phyloP scores from a whole-genome alignment of 352 stramenopile species.

The Phytophthora quininea region DNA sequence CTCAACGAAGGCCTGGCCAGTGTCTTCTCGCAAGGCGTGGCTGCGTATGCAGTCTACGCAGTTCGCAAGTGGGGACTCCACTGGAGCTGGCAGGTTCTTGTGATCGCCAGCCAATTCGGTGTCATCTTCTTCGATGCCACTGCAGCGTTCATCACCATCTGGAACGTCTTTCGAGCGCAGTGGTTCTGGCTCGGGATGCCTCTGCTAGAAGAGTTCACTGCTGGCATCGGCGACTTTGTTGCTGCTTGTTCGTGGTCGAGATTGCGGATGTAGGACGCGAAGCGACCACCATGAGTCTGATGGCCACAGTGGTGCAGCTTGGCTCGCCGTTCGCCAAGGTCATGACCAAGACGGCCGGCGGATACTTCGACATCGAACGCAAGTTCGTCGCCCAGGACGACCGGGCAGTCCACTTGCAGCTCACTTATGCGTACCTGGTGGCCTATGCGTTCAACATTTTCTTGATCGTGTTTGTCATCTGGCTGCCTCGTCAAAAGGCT shows the following conservation, averaged over 20 bases:
- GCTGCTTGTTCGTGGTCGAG: constrained; percentile 57
- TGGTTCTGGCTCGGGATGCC: constrained; percentile 72
- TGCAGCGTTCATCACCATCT: constrained; percentile 66
- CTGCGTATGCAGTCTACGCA: constrained; percentile 48
- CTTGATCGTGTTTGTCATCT: constrained; percentile 50
- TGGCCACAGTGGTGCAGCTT: constrained; percentile 46
- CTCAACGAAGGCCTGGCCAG: constrained; percentile 59
- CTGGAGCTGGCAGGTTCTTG: constrained; percentile 59
- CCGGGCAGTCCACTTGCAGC: constrained; percentile 46
- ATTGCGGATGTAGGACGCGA: constrained; percentile 56
- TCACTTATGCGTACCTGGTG: constrained; percentile 63
- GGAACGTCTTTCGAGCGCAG: constrained; percentile 66
- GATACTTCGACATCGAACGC: constrained; percentile 58
- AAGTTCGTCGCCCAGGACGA: constrained; percentile 49
- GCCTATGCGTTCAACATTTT: constrained; percentile 58
- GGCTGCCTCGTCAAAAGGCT: constrained; percentile 57
- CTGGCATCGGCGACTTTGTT: constrained; percentile 53
- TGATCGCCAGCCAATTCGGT: constrained; percentile 45
- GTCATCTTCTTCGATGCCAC: constrained; percentile 55
- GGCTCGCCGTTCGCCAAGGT: constrained; percentile 56
- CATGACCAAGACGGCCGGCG: constrained; percentile 62
- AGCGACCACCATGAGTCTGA: constrained; percentile 51
- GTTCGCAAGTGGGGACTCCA: constrained; percentile 52
- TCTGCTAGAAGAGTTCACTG: constrained; percentile 56
- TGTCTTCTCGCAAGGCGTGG: constrained; percentile 41